These are phyloP conservation scores for Tuber umbilicatum DNA, from an alignment of 495 filamentous ascomycete species.

Conservation along the genomic window DNA sequence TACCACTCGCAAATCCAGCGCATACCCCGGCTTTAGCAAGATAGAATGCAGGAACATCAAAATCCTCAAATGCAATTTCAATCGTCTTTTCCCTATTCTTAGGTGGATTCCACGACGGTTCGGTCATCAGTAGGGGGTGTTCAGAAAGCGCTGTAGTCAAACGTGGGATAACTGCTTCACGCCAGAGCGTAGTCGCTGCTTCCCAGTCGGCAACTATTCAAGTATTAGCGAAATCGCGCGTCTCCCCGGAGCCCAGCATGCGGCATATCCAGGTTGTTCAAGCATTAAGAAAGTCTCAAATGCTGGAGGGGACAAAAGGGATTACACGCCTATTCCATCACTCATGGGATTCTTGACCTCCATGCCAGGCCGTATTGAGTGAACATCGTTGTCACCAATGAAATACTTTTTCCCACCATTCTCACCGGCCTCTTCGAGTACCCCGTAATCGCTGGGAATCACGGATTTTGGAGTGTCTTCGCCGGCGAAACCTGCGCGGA, in stretches of 20 bases:
- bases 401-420: conserved; percentile 55
- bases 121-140: conserved; percentile 86
- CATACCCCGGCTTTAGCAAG: conserved; percentile 58
- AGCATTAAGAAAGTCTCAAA: background rate
- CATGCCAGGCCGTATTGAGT: conserved; percentile 64
- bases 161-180: conserved; percentile 72
- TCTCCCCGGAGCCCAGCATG: background rate
- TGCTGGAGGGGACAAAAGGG: background rate
- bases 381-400: conserved; percentile 82
- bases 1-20: conserved; percentile 70
- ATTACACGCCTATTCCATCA: conserved; percentile 57
- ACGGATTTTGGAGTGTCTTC: conserved; percentile 96
- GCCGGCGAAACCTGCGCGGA: conserved; percentile 91
- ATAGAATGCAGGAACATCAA: conserved; percentile 90
- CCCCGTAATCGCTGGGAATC: conserved; percentile 76
- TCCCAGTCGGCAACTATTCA: conserved; percentile 85
- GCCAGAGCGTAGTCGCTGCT: conserved; percentile 79
- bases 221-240: background rate
- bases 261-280: background rate
- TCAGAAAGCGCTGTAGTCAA: conserved; percentile 78
- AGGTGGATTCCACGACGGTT: conserved; percentile 81
- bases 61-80: conserved; percentile 91
- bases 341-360: conserved; percentile 85
- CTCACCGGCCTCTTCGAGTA: conserved; percentile 49
- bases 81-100: conserved; percentile 87